These are phyloP conservation scores for Scenedesmus sp. DNA, from an alignment of 163 green algal species.

Conservation along the genomic window DNA sequence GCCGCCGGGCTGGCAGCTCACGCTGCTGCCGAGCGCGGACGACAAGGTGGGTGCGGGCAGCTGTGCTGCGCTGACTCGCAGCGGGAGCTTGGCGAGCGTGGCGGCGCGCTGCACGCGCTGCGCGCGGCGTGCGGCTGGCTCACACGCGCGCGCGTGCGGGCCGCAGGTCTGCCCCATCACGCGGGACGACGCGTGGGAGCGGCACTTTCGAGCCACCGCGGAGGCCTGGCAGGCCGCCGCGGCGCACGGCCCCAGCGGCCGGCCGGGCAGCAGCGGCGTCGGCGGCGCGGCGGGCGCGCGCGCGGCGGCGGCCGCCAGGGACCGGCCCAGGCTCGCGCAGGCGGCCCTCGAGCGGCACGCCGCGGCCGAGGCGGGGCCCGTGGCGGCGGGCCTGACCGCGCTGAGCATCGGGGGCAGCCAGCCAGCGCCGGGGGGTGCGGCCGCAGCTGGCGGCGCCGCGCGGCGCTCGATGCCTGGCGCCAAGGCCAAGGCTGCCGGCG, in stretches of 20 bases:
- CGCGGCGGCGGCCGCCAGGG: background rate
- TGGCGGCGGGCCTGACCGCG: background rate
- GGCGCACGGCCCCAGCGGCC: background rate
- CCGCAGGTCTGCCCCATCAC: constrained; percentile 55
- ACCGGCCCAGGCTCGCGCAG: constrained; percentile 15
- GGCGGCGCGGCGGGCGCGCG: background rate
- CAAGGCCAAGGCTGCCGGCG: constrained; percentile 2
- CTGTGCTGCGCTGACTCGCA: background rate
- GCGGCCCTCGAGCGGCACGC: constrained; percentile 31
- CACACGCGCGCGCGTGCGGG: too few relatives aligned
- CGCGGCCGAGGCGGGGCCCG: background rate
- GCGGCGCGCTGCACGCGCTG: too few relatives aligned
- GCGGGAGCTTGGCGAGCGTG: background rate
- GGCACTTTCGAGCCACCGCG: constrained; percentile 53
- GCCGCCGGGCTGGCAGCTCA: constrained; percentile 51
- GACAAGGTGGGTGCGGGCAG: constrained; percentile 41
- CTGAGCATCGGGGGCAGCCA: constrained; percentile 6
- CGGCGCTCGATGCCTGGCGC: background rate
- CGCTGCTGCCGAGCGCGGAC: constrained; percentile 55
- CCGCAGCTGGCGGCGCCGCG: background rate
- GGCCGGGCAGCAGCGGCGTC: background rate
- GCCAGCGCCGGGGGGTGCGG: background rate
- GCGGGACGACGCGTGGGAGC: constrained; percentile 58
- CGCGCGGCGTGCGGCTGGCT: too few relatives aligned
- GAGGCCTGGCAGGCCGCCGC: constrained; percentile 41